These are phyloP conservation scores for Penicillium fimorum DNA, from an alignment of 495 filamentous ascomycete species.

Conservation along the genomic window DNA sequence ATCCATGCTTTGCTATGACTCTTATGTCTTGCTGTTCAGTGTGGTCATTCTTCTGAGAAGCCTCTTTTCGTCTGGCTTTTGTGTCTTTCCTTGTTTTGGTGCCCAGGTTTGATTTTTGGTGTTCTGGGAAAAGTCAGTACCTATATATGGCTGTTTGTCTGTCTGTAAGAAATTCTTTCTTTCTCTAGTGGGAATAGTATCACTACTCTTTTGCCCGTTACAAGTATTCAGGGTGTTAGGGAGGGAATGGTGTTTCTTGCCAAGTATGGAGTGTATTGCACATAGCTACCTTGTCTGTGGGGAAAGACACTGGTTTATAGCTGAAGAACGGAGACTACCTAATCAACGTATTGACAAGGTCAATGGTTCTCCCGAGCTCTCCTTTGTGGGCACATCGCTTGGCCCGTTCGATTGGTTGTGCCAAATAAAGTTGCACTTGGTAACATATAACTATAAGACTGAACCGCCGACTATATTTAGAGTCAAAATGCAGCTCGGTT, in stretches of 20 bases:
- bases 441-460: not conserved
- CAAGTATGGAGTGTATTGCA: not conserved
- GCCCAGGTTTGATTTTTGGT: constrained; percentile 8
- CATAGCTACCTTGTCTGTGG: not conserved
- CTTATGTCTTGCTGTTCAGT: not conserved
- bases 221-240: not conserved
- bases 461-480: constrained; percentile 1
- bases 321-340: not conserved
- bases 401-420: not conserved
- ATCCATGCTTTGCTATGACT: constrained; percentile 9
- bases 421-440: not conserved
- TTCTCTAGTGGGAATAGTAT: constrained; percentile 15
- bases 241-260: not conserved
- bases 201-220: constrained; percentile 13
- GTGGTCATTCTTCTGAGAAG: constrained; percentile 4
- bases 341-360: not conserved
- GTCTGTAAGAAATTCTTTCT: constrained; percentile 6
- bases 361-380: not conserved
- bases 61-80: not conserved
- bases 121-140: constrained; percentile 22
- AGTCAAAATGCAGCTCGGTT: not conserved
- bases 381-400: not conserved
- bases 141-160: constrained; percentile 12
- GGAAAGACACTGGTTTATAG: not conserved
- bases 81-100: not conserved